Conservation (phyloP, 2,329 filamentous ascomycete genomes). For the Aspergillus sp. region DNA sequence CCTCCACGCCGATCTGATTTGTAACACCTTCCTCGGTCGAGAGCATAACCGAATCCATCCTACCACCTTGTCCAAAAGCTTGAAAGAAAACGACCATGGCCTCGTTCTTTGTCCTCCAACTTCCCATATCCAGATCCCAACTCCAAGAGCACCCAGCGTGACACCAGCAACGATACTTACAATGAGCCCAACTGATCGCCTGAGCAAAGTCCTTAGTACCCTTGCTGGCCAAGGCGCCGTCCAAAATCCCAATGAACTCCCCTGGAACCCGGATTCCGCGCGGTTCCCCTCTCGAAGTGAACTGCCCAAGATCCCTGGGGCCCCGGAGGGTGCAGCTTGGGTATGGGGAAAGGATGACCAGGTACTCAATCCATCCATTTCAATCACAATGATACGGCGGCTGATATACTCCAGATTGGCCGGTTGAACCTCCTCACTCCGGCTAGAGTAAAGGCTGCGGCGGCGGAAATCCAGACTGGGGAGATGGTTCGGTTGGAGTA, state of each 20-base stretch:
- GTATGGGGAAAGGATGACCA: conserved; percentile 63
- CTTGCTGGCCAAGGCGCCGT: conserved; percentile 19
- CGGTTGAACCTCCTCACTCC: conserved; percentile 63
- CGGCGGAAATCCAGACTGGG: conserved; percentile 59
- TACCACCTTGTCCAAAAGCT: not conserved
- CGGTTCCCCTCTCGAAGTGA: conserved; percentile 59
- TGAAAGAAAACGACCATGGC: conserved; percentile 5
- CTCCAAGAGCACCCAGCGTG: not conserved
- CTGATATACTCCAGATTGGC: conserved; percentile 31
- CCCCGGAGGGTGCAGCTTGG: conserved; percentile 62
- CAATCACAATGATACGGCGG: not conserved
- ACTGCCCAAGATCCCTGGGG: conserved; percentile 56
- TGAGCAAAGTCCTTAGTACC: not conserved
- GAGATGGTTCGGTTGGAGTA: conserved; percentile 61
- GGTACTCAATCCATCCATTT: conserved; percentile 34
- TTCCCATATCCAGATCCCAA: not conserved
- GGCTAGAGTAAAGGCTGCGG: conserved; percentile 57
- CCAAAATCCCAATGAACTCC: conserved; percentile 43
- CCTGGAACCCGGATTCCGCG: conserved; percentile 59
- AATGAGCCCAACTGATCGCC: conserved; percentile 7
- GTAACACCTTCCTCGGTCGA: not conserved
- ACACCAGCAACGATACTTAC: not conserved
- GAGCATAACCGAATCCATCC: not conserved
- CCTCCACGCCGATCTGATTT: not conserved
- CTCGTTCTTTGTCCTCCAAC: not conserved